Evolutionary conservation across 2,329 filamentous ascomycete genomes (phyloP).

Genomic region (Teratosphaeria gauchensis): DNA sequence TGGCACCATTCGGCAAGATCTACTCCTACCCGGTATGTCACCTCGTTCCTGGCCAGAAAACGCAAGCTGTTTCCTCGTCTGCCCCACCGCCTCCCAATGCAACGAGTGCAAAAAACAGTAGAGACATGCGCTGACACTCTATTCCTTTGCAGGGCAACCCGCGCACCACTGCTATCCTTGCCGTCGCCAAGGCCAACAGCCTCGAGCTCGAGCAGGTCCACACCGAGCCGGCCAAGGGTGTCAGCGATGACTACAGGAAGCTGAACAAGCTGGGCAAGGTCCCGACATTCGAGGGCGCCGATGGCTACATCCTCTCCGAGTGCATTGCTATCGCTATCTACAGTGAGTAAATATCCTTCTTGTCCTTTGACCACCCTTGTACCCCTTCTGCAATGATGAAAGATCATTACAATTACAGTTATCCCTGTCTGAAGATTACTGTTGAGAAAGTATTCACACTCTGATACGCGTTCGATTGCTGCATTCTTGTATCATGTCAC

Average conservation of each 20-base stretch:
- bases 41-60: not conserved
- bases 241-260: slow-evolving; percentile 70
- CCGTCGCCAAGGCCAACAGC: slow-evolving; percentile 94
- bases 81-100: slow-evolving; percentile 1
- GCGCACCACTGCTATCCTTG: slow-evolving; percentile 79
- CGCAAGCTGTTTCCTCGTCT: not conserved
- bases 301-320: slow-evolving; percentile 85
- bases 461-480: slow-evolving; percentile 44
- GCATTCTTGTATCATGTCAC: not conserved
- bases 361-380: not conserved
- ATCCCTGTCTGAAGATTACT: slow-evolving; percentile 96
- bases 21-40: slow-evolving; percentile 69
- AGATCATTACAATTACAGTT: slow-evolving; percentile 64
- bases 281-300: slow-evolving; percentile 82
- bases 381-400: slow-evolving; percentile 54
- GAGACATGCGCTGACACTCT: not conserved
- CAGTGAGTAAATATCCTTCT: slow-evolving; percentile 56
- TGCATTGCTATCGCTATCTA: slow-evolving; percentile 94
- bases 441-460: slow-evolving; percentile 83
- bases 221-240: slow-evolving; percentile 54
- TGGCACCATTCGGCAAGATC: slow-evolving; percentile 84
- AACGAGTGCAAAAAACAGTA: not conserved
- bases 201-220: slow-evolving; percentile 81
- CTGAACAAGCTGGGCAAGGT: slow-evolving; percentile 83
- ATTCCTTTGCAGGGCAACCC: slow-evolving; percentile 59